These are phyloP conservation scores for Fraxinus xanthoxyloides DNA, from an alignment of 305 asterid genomes.

Conservation along the genomic window DNA sequence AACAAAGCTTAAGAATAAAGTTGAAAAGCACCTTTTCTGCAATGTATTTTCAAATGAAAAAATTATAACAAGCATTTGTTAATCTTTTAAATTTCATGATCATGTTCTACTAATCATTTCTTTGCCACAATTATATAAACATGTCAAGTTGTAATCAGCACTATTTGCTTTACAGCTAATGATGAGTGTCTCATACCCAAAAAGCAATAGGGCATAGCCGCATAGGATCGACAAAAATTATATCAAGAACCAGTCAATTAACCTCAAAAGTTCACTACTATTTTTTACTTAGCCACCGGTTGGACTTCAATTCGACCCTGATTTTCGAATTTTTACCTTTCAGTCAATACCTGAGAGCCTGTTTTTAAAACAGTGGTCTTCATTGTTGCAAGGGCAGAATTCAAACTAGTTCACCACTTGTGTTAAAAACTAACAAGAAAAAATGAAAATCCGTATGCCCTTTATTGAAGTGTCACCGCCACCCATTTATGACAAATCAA, in stretches of 20 bases:
- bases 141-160: neutral
- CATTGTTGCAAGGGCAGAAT: neutral
- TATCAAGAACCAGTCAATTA: neutral
- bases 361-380: neutral
- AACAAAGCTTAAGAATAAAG: neutral
- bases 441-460: neutral
- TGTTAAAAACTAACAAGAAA: neutral
- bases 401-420: neutral
- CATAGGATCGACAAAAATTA: neutral
- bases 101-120: neutral
- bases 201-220: neutral
- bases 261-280: neutral
- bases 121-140: neutral
- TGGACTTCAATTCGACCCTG: neutral
- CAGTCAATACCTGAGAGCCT: neutral
- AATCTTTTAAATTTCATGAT: neutral
- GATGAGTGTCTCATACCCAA: neutral
- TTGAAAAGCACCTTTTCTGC: neutral
- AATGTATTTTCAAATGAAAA: neutral
- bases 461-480: neutral
- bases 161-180: neutral
- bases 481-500: neutral
- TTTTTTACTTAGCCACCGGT: neutral
- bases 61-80: neutral
- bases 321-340: neutral